Evolutionary conservation across 2,329 filamentous ascomycete genomes (phyloP), one percentile per base, ranked within the genome.

Genomic region (Penicillium occitanis): DNA sequence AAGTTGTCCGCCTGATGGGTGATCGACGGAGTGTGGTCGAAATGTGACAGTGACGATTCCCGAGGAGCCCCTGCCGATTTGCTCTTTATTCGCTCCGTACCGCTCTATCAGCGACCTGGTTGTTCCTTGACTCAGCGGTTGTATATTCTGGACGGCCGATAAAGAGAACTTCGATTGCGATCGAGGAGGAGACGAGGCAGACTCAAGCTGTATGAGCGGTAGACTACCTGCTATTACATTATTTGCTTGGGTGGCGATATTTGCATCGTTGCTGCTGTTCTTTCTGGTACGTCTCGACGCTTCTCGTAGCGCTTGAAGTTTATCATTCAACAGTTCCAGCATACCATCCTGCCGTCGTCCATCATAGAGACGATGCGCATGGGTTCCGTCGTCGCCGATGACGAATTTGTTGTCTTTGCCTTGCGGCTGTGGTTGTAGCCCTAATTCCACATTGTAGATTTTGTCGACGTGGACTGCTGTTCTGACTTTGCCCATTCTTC

Each of bases 21-120:
- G 80, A 69, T 90, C 88, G 73, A 88, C 90, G 37, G 90, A 88
- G 66, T 92, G 83, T 70, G 90, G 88, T 81, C 96, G 96, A 84
- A 96, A 92, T 11, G 92, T 93, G 76, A 96, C 93, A 69, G 92
- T 87, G 68, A 96, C 92, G 69, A 96, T 92, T 58, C 92, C 92
- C 76, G 96, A 96, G 51, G 92, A 92, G 67, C 92, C 92, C 46
- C 91, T 90, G n/a, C 92, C 92, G 25, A 96, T 90, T 42, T 66
- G 64, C 37, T 66, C 61, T 53, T 68, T 66, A 42, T 63, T 64
- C 4, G 11, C 63, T 1, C 67, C 67, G 33, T 68, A 68, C 2
- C 55, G 64, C 17, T 67, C 35, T 25, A 42, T 64, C 17, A 68
- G 42, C n/a, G 65, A 60, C 10, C 35, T n/a, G 7, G 22, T 3